Percentiles rank a stretch among this genome's conserved stretches.
Evolutionary conservation across 257 asterid genomes (phyloP).

Genomic region (Rehmannia glutinosa): DNA sequence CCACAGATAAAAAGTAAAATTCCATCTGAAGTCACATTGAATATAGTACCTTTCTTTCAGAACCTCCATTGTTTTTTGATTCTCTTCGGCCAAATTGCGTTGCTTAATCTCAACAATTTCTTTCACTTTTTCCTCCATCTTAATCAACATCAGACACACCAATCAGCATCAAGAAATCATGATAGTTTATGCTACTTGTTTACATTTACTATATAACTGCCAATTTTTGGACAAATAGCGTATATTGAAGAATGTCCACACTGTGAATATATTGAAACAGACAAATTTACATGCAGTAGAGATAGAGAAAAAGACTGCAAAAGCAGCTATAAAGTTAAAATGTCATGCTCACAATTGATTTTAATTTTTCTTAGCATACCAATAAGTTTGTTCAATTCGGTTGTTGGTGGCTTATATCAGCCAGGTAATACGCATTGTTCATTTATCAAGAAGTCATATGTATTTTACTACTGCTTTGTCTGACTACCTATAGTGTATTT

Average conservation of each 20-base stretch:
- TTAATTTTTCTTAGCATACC: background rate
- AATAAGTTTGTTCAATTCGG: background rate
- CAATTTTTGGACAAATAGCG: background rate
- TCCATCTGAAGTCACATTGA: slow-evolving; percentile 7
- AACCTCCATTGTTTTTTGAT: slow-evolving; percentile 93
- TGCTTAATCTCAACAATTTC: slow-evolving; percentile 98
- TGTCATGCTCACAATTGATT: background rate
- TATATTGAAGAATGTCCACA: background rate
- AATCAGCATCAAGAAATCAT: slow-evolving; percentile 12
- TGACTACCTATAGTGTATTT: background rate
- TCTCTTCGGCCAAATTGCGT: slow-evolving; percentile 97
- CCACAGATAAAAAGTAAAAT: slow-evolving; percentile 6
- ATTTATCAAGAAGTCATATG: background rate
- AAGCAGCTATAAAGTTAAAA: background rate
- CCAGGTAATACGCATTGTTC: background rate
- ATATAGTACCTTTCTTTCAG: slow-evolving; percentile 76
- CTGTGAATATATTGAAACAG: background rate
- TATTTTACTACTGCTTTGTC: background rate
- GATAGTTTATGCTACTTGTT: background rate
- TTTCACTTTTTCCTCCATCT: slow-evolving; percentile 99
- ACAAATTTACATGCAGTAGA: background rate
- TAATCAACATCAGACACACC: slow-evolving; percentile 21
- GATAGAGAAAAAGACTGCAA: slow-evolving; percentile 4
- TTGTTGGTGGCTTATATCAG: background rate
- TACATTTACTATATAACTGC: background rate